Percentiles rank a stretch among this genome's conserved stretches.
phyloP scores from a whole-genome alignment of 805 yeast species.

The Yarrowia osloensis region DNA sequence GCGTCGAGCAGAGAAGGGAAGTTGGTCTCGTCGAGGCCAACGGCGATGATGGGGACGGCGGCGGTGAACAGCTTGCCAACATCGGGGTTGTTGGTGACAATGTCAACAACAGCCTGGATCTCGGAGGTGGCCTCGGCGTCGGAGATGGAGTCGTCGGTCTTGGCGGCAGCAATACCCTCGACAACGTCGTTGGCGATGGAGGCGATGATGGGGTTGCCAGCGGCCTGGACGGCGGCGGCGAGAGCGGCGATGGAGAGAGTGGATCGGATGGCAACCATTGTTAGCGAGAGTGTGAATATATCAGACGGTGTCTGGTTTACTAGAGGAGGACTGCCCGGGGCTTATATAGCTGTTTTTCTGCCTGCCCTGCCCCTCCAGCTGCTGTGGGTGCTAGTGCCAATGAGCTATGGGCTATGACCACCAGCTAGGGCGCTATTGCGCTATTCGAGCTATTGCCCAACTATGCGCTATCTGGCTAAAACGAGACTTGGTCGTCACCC shows the following conservation, averaged over 20 bases:
- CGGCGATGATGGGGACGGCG: constrained; percentile 4
- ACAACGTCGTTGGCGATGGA: constrained; percentile 7
- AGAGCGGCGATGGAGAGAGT: constrained; percentile 28
- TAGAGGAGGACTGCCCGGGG: neutral
- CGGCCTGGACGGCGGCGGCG: neutral
- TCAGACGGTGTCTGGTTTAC: neutral
- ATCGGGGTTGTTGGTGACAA: constrained; percentile 7
- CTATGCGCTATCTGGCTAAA: neutral
- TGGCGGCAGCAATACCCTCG: constrained; percentile 6
- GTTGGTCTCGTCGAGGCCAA: constrained; percentile 2
- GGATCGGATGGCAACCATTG: constrained; percentile 29
- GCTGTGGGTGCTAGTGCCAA: neutral
- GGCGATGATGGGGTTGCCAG: constrained; percentile 3
- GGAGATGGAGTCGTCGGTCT: constrained; percentile 23
- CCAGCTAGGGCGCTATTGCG: neutral
- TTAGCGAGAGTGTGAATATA: constrained; percentile 13
- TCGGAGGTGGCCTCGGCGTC: constrained; percentile 16
- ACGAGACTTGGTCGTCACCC: neutral
- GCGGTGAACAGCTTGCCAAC: constrained; percentile 16
- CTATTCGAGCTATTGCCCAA: neutral
- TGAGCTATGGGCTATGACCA: neutral
- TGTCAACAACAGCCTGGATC: constrained; percentile 22
- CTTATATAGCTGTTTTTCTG: neutral
- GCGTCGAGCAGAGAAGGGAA: constrained; percentile 21
- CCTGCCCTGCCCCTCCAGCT: neutral